These are phyloP conservation scores for Melampsora americana DNA, from an alignment of 1,284 basidiomycete genomes.

Conservation along the genomic window DNA sequence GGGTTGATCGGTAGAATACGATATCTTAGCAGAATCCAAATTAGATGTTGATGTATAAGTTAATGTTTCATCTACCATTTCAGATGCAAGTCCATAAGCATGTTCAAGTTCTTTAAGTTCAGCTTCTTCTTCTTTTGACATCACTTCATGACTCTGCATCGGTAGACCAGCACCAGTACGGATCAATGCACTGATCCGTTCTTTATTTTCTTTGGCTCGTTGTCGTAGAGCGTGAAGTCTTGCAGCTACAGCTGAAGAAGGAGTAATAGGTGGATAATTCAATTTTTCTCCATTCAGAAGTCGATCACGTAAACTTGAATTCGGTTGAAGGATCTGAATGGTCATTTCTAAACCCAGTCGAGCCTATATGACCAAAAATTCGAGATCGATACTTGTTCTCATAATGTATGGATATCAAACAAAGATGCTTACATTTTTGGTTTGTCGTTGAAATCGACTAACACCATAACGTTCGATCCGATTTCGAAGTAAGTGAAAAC, in stretches of 20 bases:
- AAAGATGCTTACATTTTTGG: conserved; percentile 22
- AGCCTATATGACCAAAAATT: conserved; percentile 5
- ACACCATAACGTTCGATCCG: conserved; percentile 41
- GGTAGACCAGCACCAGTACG: background rate
- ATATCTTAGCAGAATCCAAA: background rate
- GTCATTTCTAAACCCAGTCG: conserved; percentile 34
- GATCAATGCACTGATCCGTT: conserved; percentile 29
- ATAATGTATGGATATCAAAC: background rate
- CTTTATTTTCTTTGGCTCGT: conserved; percentile 34
- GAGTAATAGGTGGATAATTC: conserved; percentile 33
- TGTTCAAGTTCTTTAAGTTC: conserved; percentile 33
- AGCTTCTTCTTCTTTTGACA: conserved; percentile 39
- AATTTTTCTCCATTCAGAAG: conserved; percentile 36
- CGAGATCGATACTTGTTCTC: background rate
- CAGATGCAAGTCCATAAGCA: conserved; percentile 20
- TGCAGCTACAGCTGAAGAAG: conserved; percentile 21
- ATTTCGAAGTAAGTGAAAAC: conserved; percentile 30
- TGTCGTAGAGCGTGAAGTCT: conserved; percentile 26
- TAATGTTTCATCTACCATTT: background rate
- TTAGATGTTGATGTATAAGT: background rate
- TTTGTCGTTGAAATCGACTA: conserved; percentile 32
- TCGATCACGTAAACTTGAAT: conserved; percentile 25
- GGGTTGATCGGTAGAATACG: background rate
- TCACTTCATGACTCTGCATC: conserved; percentile 17
- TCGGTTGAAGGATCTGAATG: conserved; percentile 27